Conservation (phyloP, 2,329 filamentous ascomycete species). For the Fusarium zealandicum region DNA sequence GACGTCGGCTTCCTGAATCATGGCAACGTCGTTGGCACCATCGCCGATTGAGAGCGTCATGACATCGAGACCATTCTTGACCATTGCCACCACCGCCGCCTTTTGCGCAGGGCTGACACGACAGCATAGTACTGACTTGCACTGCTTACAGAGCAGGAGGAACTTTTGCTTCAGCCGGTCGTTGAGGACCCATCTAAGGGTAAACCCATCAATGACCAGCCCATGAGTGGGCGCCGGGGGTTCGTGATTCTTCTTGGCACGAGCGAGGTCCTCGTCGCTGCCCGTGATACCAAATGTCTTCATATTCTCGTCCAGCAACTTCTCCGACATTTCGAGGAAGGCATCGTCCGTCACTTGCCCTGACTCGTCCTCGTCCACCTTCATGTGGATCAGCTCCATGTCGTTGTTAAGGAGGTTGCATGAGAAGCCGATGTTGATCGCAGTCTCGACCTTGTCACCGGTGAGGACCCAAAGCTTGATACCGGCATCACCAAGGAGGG, state of each 20-base stretch:
- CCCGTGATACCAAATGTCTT: constrained; percentile 79
- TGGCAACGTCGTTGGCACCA: constrained; percentile 94
- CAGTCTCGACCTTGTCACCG: constrained; percentile 98
- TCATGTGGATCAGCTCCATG: constrained; percentile 94
- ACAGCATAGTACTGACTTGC: constrained; percentile 95
- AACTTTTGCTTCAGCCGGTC: constrained; percentile 90
- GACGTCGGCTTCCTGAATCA: constrained; percentile 98
- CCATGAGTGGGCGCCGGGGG: constrained; percentile 88
- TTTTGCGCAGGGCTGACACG: constrained; percentile 97
- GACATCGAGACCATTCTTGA: constrained; percentile 92
- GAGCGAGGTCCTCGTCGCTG: constrained; percentile 81
- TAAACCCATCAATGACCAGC: constrained; percentile 93
- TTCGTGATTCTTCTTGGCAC: constrained; percentile 82
- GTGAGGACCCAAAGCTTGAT: constrained; percentile 99
- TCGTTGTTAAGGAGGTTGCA: constrained; percentile 97
- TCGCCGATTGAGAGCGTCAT: constrained; percentile 95
- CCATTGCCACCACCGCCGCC: constrained; percentile 94
- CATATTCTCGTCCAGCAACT: constrained; percentile 78
- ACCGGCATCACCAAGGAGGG: constrained; percentile 86
- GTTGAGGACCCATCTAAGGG: constrained; percentile 84
- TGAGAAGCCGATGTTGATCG: constrained; percentile 99
- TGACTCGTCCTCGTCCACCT: constrained; percentile 76
- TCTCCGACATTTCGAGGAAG: constrained; percentile 66
- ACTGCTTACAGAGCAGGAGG: constrained; percentile 93
- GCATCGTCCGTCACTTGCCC: constrained; percentile 56